Conservation (phyloP, 2,329 filamentous ascomycete genomes). For the Stagonosporopsis rhizophila region DNA sequence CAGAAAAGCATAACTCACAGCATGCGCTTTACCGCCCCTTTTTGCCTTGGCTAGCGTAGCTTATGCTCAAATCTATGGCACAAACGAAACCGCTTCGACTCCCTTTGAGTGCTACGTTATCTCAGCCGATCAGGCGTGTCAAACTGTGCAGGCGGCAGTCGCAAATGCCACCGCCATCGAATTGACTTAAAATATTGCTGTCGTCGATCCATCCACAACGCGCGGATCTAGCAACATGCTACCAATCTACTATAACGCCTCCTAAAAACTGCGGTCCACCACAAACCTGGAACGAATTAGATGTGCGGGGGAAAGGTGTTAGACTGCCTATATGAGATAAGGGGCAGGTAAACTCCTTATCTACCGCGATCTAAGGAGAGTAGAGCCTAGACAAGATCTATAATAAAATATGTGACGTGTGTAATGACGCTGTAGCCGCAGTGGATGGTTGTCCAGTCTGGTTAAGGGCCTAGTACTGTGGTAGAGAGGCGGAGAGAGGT, state of each 20-base stretch:
- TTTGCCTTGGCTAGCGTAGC: conserved; percentile 19
- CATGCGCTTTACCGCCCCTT: conserved; percentile 13
- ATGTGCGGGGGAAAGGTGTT: too few species aligned
- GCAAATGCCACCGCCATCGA: conserved; percentile 33
- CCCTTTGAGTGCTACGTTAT: conserved; percentile 29
- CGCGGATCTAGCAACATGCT: conserved; percentile 20
- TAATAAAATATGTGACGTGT: too few species aligned
- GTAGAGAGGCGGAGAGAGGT: too few species aligned
- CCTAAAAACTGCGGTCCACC: too few species aligned
- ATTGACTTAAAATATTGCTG: conserved; percentile 39
- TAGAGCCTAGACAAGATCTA: too few species aligned
- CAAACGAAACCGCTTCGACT: conserved; percentile 33
- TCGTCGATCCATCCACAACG: conserved; percentile 31
- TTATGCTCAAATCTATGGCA: conserved; percentile 27
- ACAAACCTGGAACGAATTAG: too few species aligned
- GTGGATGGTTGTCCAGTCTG: too few species aligned
- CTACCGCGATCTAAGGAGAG: too few species aligned
- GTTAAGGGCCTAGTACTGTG: too few species aligned
- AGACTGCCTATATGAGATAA: too few species aligned
- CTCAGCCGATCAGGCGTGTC: conserved; percentile 33
- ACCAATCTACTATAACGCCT: conserved; percentile 38
- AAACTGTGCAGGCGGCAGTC: conserved; percentile 29
- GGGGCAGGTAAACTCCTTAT: too few species aligned
- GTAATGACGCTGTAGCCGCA: too few species aligned
- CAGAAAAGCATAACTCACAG: background rate